Percentiles rank a stretch among this genome's conserved stretches.
Evolutionary conservation across 768 basidiomycete species (phyloP).

Genomic region (Tylopilus vinaceipallidus): DNA sequence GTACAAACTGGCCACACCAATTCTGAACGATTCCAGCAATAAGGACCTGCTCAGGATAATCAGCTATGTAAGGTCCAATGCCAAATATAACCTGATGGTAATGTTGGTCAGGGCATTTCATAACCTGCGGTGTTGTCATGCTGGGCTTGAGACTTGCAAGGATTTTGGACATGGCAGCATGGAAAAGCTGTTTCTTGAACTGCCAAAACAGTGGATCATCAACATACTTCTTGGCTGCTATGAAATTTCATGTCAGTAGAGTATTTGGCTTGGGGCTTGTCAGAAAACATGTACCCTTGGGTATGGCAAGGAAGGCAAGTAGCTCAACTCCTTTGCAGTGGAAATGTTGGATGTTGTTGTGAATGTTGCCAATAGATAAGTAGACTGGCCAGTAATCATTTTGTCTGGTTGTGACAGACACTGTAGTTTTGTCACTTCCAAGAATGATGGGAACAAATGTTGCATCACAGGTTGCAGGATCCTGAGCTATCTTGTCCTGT

Average conservation of each 20-base stretch:
- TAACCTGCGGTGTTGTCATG: background rate
- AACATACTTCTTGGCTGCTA: conserved; percentile 3
- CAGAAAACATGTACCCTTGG: conserved; percentile 16
- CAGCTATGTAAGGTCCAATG: background rate
- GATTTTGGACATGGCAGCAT: conserved; percentile 25
- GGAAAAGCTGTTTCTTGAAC: conserved; percentile 35
- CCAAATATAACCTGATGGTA: background rate
- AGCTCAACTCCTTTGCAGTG: conserved; percentile 13
- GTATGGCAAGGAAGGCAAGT: conserved; percentile 29
- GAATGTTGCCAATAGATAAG: conserved; percentile 17
- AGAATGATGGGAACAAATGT: conserved; percentile 17
- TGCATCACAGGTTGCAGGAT: conserved; percentile 14
- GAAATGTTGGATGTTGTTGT: conserved; percentile 8
- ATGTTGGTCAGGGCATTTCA: background rate
- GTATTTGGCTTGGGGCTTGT: background rate
- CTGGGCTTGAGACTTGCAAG: background rate
- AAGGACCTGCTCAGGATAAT: background rate
- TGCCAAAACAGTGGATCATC: conserved; percentile 14
- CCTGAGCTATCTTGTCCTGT: conserved; percentile 26
- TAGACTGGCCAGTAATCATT: conserved; percentile 20
- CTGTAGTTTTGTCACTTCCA: conserved; percentile 18
- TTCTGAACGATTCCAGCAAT: background rate
- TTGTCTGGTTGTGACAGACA: conserved; percentile 15
- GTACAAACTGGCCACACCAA: background rate
- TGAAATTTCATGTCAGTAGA: background rate